Evolutionary conservation across 768 basidiomycete genomes (phyloP).

Genomic region (Psilocybe subaeruginosa): DNA sequence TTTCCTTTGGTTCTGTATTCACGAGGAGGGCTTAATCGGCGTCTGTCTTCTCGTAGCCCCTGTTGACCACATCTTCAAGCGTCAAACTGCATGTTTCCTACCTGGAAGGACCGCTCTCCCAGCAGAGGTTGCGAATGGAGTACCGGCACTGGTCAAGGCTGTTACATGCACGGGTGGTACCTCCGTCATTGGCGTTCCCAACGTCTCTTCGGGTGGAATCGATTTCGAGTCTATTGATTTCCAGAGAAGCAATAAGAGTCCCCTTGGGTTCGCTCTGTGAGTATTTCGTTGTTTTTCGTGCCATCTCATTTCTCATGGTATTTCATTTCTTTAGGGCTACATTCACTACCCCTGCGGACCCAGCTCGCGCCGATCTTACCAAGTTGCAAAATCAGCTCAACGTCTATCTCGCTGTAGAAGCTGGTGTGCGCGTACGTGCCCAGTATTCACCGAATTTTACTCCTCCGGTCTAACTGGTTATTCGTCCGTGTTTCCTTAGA

Average conservation of each 20-base stretch:
- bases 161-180: conserved; percentile 13
- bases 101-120: conserved; percentile 15
- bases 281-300: neutral
- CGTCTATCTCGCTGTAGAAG: conserved; percentile 19
- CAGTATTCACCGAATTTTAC: too few relatives aligned
- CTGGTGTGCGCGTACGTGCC: conserved; percentile 12
- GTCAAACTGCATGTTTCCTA: conserved; percentile 17
- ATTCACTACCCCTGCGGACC: conserved; percentile 15
- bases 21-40: too few relatives aligned
- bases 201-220: conserved; percentile 17
- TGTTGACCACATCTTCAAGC: conserved; percentile 5
- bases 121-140: conserved; percentile 13
- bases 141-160: conserved; percentile 11
- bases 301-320: neutral
- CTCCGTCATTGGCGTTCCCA: conserved; percentile 13
- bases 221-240: conserved; percentile 18
- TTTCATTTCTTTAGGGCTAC: conserved; percentile 6
- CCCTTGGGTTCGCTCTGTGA: conserved; percentile 19
- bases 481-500: neutral
- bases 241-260: conserved; percentile 17
- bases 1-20: neutral
- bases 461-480: neutral
- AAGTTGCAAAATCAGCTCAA: conserved; percentile 18
- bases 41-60: conserved; percentile 1
- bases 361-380: conserved; percentile 11